Conservation (phyloP, 192 early-diverging fungal genomes). For the Martensiomyces pterosporus region DNA sequence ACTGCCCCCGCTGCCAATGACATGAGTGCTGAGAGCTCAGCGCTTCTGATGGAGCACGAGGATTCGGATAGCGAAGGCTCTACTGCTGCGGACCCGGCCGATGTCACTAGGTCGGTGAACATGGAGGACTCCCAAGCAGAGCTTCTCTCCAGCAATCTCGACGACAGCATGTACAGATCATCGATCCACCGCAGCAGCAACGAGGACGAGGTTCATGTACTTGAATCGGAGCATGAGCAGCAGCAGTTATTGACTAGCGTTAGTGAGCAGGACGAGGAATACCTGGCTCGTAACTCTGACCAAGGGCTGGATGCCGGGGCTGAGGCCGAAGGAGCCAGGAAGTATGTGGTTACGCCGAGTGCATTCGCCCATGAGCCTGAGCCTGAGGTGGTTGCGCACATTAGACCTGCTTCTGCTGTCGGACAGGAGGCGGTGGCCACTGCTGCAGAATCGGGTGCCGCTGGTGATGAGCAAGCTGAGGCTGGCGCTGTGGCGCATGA, state of each 20-base stretch:
- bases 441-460: background rate
- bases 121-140: conserved; percentile 47
- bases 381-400: conserved; percentile 9
- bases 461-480: conserved; percentile 1
- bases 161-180: conserved; percentile 39
- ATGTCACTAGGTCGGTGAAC: conserved; percentile 4
- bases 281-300: background rate
- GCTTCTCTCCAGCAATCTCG: conserved; percentile 37
- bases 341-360: conserved; percentile 35
- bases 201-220: conserved; percentile 24
- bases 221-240: conserved; percentile 11
- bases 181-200: background rate
- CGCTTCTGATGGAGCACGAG: background rate
- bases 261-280: conserved; percentile 6
- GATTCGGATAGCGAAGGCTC: background rate
- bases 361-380: conserved; percentile 20
- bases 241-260: background rate
- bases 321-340: background rate
- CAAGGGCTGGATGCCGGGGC: background rate
- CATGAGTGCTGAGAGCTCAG: background rate
- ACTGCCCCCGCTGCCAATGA: background rate
- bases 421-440: background rate
- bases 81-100: background rate
- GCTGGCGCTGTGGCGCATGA: background rate
- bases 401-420: conserved; percentile 12